phyloP scores from a whole-genome alignment of 2,329 filamentous ascomycete genomes.

The Drechslerella stenobrocha region DNA sequence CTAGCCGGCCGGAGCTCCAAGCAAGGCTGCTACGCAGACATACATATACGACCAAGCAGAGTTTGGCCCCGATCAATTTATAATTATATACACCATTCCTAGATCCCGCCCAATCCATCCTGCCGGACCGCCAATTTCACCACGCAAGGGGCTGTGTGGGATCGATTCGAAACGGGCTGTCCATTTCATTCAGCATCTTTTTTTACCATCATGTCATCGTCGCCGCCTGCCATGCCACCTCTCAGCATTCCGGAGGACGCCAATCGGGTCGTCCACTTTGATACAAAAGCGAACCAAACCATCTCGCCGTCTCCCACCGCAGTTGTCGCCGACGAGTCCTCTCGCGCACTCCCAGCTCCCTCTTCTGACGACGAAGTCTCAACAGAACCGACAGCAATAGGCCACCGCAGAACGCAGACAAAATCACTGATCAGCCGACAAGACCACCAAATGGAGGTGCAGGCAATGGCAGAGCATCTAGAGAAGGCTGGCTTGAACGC shows the following conservation, averaged over 20 bases:
- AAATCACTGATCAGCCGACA: constrained; percentile 27
- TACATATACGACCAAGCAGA: too few relatives aligned
- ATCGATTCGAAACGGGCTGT: background rate
- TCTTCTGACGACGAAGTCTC: constrained; percentile 12
- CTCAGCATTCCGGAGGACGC: constrained; percentile 22
- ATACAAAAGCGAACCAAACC: constrained; percentile 42
- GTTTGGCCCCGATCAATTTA: constrained; percentile 21
- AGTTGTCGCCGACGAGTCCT: constrained; percentile 1
- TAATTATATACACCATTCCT: constrained; percentile 4
- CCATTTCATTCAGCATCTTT: background rate
- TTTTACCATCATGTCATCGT: constrained; percentile 9
- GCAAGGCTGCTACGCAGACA: too few relatives aligned
- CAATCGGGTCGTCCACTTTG: constrained; percentile 37
- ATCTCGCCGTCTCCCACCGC: constrained; percentile 28
- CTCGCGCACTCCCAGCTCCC: constrained; percentile 5
- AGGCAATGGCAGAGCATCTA: constrained; percentile 44
- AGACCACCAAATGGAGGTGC: constrained; percentile 33
- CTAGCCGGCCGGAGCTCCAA: constrained; percentile 5
- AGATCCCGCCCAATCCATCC: background rate
- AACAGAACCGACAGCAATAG: background rate
- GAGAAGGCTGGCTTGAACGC: constrained; percentile 29
- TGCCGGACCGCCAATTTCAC: background rate
- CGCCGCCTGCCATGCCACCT: constrained; percentile 28
- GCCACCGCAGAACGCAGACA: background rate
- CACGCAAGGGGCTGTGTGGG: constrained; percentile 7